Evolutionary conservation across 1,284 basidiomycete species (phyloP).

Genomic region (Pisolithus thermaeus): DNA sequence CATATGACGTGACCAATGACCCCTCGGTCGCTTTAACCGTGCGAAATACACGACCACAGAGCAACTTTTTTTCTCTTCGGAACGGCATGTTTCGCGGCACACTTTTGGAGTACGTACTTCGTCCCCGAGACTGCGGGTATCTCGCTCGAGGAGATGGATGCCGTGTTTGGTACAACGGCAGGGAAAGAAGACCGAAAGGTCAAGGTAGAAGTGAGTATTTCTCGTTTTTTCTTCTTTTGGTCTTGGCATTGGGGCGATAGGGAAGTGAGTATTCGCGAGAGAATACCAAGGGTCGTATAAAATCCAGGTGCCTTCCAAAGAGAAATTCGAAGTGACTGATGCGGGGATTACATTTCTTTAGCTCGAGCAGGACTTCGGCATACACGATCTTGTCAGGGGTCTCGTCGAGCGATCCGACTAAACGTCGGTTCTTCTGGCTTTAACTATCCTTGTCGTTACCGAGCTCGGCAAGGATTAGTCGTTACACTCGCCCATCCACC

Average conservation of each 20-base stretch:
- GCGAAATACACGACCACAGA: slow-evolving; percentile 25
- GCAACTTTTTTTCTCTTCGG: slow-evolving; percentile 67
- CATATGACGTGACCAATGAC: neutral
- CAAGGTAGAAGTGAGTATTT: slow-evolving; percentile 15
- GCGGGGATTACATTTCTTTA: slow-evolving; percentile 8
- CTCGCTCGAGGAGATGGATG: slow-evolving; percentile 73
- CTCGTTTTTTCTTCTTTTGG: neutral
- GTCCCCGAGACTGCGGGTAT: slow-evolving; percentile 76
- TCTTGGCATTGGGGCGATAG: neutral
- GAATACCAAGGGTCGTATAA: too few relatives aligned
- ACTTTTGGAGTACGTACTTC: slow-evolving; percentile 60
- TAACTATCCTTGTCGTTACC: neutral
- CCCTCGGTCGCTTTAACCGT: neutral
- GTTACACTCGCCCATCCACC: too few relatives aligned
- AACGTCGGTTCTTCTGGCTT: too few relatives aligned
- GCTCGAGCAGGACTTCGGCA: slow-evolving; percentile 36
- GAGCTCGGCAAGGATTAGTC: neutral
- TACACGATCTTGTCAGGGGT: slow-evolving; percentile 23
- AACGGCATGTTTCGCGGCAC: slow-evolving; percentile 55
- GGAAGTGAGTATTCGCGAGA: neutral
- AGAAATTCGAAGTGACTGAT: slow-evolving; percentile 7
- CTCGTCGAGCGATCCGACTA: neutral
- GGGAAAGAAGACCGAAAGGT: slow-evolving; percentile 41
- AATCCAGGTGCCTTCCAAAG: too few relatives aligned
- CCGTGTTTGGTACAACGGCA: slow-evolving; percentile 55